Percentiles rank a stretch among this genome's conserved stretches.
phyloP scores from a whole-genome alignment of 2,329 filamentous ascomycete genomes.

The Clonostachys chloroleuca region DNA sequence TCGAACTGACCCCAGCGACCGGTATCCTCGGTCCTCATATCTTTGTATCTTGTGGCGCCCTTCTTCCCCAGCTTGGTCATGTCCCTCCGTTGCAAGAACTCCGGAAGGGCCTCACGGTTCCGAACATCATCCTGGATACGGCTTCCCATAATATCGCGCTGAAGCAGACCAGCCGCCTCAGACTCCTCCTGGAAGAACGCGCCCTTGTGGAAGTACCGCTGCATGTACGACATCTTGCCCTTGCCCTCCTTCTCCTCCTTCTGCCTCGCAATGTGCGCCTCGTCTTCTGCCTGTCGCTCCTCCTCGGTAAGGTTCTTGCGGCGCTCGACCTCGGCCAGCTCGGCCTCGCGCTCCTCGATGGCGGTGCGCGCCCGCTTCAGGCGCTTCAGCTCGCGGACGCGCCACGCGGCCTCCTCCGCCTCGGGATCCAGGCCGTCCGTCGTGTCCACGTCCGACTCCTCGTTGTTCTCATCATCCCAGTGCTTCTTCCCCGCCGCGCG shows the following conservation, averaged over 20 bases:
- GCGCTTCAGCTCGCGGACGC: constrained; percentile 83
- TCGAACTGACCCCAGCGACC: constrained; percentile 73
- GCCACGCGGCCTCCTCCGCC: constrained; percentile 89
- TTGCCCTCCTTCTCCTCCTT: constrained; percentile 73
- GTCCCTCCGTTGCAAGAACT: constrained; percentile 89
- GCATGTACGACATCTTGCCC: constrained; percentile 85
- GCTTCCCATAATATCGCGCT: constrained; percentile 81
- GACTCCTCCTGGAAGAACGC: constrained; percentile 89
- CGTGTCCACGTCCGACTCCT: constrained; percentile 77
- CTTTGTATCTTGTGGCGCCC: constrained; percentile 84
- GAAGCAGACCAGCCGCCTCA: constrained; percentile 68
- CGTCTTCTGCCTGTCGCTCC: constrained; percentile 82
- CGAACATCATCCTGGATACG: constrained; percentile 78
- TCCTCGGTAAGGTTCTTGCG: constrained; percentile 81
- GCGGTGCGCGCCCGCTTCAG: constrained; percentile 82
- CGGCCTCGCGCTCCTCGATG: constrained; percentile 79
- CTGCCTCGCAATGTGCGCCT: constrained; percentile 71
- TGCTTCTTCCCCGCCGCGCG: constrained; percentile 73
- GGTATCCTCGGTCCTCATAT: constrained; percentile 86
- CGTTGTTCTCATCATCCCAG: constrained; percentile 77
- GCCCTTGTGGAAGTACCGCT: constrained; percentile 95
- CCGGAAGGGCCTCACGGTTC: constrained; percentile 78
- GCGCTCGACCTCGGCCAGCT: constrained; percentile 85
- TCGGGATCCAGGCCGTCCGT: constrained; percentile 82
- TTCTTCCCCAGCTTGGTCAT: constrained; percentile 93